Base-by-base conservation (phyloP, 768 basidiomycete genomes). In the Tylopilus rubrobrunneus region DNA sequence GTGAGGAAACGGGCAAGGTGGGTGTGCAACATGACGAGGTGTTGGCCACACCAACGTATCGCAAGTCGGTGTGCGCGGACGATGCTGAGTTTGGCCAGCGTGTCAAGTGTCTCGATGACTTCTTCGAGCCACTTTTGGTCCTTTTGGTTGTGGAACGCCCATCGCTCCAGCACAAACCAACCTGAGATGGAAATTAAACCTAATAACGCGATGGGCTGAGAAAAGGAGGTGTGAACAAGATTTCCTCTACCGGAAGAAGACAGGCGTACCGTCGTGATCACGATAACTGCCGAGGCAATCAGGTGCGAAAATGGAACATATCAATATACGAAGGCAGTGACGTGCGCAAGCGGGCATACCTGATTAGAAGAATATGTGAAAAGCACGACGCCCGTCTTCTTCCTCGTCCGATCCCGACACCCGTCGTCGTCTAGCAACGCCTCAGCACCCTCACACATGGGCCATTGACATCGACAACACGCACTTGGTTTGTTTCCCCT, bases 301-400 rank as follows among this genome's bases (percentile, higher is more conserved):
- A 63, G 63, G 27, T 79, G 69, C 85, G 90, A 62, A 28, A 57
- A 27, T 31, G 2, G 34, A 19, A 50, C 11, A 23, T 11, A 37
- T 51, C 41, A 7, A 33, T 51, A 29, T 28, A 33, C 11, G 9
- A 27, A 42, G 3, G 25, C 42, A 44, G 21, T 5, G 39, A 43
- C 7, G 42, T 3, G 2, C n/a, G n/a, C n/a, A n/a, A 7, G 25
- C n/a, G 8, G n/a, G 42, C 75, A 31, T 66, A 84, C 87, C 75
- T 89, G 86, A 6, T 64, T 45, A 9, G 88, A 87, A 3, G 88
- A 81, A 63, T 89, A 91, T 8, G 86, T 77, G 60, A 91, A 91
- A 31, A 85, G 79, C 52, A 86, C 83, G 15, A 91, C 74, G 1
- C 89, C 89, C n/a, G n/a, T n/a, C n/a, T n/a, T n/a, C n/a, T n/a